A percentile compares a stretch with the other conserved stretches of the same genome.
These are phyloP conservation scores for Talaromyces sp. DNA, from an alignment of 2,329 filamentous ascomycete species.

Conservation along the genomic window DNA sequence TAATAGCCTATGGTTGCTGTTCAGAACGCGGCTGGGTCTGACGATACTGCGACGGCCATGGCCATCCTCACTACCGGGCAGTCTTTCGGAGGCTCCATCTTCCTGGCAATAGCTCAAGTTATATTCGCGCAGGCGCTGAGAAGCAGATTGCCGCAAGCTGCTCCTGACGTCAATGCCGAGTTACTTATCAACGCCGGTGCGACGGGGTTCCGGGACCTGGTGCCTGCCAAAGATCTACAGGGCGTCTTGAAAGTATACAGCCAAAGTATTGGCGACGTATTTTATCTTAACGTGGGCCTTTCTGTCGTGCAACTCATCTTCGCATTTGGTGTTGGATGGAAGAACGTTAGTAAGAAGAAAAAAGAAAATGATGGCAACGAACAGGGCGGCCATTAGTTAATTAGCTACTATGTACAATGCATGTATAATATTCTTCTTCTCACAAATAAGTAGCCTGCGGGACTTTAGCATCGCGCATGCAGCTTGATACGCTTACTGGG, in stretches of 20 bases:
- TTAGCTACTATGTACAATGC: neutral
- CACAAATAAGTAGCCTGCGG: neutral
- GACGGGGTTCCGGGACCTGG: slow-evolving; percentile 34
- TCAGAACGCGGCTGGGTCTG: slow-evolving; percentile 30
- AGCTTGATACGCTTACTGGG: too few species aligned
- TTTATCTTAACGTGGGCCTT: slow-evolving; percentile 16
- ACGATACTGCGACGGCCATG: slow-evolving; percentile 35
- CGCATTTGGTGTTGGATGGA: slow-evolving; percentile 17
- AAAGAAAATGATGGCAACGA: neutral
- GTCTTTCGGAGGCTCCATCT: slow-evolving; percentile 59
- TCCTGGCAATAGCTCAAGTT: slow-evolving; percentile 60
- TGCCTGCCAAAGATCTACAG: slow-evolving; percentile 26
- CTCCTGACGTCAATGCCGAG: slow-evolving; percentile 30
- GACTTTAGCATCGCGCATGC: too few species aligned
- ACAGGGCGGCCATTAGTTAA: neutral
- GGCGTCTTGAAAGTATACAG: slow-evolving; percentile 30
- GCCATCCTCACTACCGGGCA: slow-evolving; percentile 53
- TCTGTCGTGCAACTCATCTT: slow-evolving; percentile 11
- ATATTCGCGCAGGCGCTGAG: slow-evolving; percentile 62
- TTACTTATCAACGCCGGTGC: slow-evolving; percentile 38
- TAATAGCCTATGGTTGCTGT: slow-evolving; percentile 36
- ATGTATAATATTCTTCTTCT: neutral
- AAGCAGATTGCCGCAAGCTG: slow-evolving; percentile 43
- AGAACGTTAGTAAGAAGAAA: slow-evolving; percentile 15
- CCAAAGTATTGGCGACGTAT: slow-evolving; percentile 14